Percentiles rank a stretch among this genome's conserved stretches.
Evolutionary conservation across 139 green algal species (phyloP).

Genomic region (Pleodorina starrii): DNA sequence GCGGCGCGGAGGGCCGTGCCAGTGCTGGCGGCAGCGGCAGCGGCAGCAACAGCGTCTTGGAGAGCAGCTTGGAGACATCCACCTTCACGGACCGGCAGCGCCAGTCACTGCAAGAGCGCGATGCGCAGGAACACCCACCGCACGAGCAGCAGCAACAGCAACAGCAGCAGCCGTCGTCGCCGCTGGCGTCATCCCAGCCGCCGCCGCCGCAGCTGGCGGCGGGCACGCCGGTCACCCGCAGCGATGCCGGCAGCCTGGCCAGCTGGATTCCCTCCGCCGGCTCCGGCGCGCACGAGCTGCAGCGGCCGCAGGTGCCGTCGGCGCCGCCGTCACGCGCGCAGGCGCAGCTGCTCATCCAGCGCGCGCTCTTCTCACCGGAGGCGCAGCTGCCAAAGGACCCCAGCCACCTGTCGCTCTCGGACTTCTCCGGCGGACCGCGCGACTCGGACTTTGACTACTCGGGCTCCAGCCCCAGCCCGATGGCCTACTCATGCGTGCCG

Average conservation of each 20-base stretch:
- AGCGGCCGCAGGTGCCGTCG: not conserved
- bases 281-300: not conserved
- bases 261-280: not conserved
- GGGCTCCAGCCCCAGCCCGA: not conserved
- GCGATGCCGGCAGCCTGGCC: not conserved
- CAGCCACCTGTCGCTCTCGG: slow-evolving; percentile 2
- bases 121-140: too few species aligned
- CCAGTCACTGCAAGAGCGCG: not conserved
- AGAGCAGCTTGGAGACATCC: not conserved
- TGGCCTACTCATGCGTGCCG: not conserved
- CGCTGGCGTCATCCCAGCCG: not conserved
- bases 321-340: not conserved
- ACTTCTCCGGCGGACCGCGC: not conserved
- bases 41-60: too few species aligned
- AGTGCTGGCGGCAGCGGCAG: too few species aligned
- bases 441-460: slow-evolving; percentile 15
- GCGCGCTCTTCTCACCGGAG: not conserved
- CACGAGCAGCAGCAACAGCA: not conserved
- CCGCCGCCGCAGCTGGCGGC: not conserved
- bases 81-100: not conserved
- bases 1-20: too few species aligned
- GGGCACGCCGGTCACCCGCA: not conserved
- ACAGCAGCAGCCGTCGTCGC: too few species aligned
- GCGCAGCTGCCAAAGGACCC: not conserved
- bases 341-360: not conserved